phyloP scores from a whole-genome alignment of 2,329 filamentous ascomycete species.

The Ambrosiella xylebori region DNA sequence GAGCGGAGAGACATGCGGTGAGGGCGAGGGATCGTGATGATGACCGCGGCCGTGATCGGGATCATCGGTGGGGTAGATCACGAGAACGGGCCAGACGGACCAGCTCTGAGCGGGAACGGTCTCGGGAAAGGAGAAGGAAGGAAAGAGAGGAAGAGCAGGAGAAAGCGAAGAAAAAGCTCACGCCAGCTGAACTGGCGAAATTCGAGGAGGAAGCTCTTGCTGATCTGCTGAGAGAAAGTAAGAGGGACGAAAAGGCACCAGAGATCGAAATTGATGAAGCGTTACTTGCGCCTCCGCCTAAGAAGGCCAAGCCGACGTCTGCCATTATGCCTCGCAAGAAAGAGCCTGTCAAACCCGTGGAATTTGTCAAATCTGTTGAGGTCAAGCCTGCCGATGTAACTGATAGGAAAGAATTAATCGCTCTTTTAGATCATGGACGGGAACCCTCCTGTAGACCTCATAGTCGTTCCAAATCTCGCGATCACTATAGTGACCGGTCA shows the following conservation, averaged over 20 bases:
- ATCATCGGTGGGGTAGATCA: constrained; percentile 13
- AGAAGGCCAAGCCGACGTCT: constrained; percentile 34
- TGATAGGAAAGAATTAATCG: background rate
- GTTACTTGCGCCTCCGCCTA: constrained; percentile 34
- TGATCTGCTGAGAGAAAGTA: constrained; percentile 42
- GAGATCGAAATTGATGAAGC: constrained; percentile 40
- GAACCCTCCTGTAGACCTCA: background rate
- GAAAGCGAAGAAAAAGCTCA: constrained; percentile 35
- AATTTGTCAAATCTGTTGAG: constrained; percentile 24
- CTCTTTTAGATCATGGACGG: background rate
- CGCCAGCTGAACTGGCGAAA: constrained; percentile 39
- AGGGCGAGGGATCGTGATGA: constrained; percentile 16
- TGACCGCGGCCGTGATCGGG: constrained; percentile 9
- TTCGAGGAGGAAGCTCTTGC: constrained; percentile 41
- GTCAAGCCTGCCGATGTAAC: constrained; percentile 16
- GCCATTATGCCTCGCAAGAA: constrained; percentile 39
- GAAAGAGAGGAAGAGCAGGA: constrained; percentile 23
- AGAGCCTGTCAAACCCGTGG: constrained; percentile 18
- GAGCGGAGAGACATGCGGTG: constrained; percentile 20
- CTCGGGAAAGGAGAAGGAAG: constrained; percentile 19
- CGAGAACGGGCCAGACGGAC: constrained; percentile 8
- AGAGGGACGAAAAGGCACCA: constrained; percentile 30
- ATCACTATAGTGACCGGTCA: background rate
- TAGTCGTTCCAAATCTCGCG: background rate
- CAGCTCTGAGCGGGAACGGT: constrained; percentile 13